phyloP scores from a whole-genome alignment of 306 rosid species.

The Acacia acuminata region DNA sequence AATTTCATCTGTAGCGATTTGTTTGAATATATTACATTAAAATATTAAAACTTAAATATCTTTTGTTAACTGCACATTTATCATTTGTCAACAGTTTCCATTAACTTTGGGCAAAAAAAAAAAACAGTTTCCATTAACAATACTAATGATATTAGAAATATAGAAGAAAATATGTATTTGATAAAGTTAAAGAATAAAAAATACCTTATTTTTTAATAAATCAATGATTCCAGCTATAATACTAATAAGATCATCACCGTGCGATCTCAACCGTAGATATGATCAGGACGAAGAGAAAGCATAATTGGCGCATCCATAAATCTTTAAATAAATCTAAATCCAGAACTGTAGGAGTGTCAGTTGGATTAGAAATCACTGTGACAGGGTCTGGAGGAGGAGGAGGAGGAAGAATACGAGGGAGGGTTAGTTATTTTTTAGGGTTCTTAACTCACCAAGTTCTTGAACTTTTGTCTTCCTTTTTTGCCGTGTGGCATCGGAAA shows the following conservation, averaged over 20 bases:
- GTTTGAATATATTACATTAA: too few relatives aligned
- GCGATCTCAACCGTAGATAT: conserved; percentile 34
- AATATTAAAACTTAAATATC: too few relatives aligned
- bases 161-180: too few relatives aligned
- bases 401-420: conserved; percentile 9
- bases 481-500: too few relatives aligned
- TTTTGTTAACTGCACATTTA: too few relatives aligned
- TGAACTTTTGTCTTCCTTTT: conserved; percentile 21
- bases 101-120: too few relatives aligned
- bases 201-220: too few relatives aligned
- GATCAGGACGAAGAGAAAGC: neutral
- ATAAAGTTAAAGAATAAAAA: too few relatives aligned
- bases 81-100: too few relatives aligned
- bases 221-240: conserved; percentile 9
- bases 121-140: too few relatives aligned
- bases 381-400: neutral
- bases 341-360: conserved; percentile 23
- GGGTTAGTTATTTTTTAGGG: conserved; percentile 35
- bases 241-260: conserved; percentile 8
- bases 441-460: conserved; percentile 25
- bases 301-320: neutral
- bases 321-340: conserved; percentile 43
- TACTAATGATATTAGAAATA: too few relatives aligned
- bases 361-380: conserved; percentile 20
- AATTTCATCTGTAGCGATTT: too few relatives aligned